Evolutionary conservation across 768 basidiomycete genomes (phyloP), one percentile per base, ranked within the genome.

Genomic region (Tephrocybe sp.): DNA sequence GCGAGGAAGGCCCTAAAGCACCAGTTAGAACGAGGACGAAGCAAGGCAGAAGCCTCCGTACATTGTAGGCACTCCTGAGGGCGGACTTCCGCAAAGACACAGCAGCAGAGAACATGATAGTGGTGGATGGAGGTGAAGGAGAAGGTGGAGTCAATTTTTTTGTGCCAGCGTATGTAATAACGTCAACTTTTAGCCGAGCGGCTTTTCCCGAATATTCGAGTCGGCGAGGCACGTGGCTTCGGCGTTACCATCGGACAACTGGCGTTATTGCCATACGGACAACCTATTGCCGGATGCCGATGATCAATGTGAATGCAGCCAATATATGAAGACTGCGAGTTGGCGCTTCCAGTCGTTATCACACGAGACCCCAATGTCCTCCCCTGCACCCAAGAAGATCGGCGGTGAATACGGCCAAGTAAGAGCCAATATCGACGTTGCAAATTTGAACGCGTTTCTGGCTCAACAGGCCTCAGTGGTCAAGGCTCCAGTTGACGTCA

Each of bases 401-500:
- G 90, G 90, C 14, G 88, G 87, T 14, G 88, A 88, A 62, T 84
- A 85, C 59, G 90, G 90, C 23, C 74, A 83, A 45, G 68, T 93
- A 10, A 80, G 90, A 40, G 85, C 90, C 9, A 74, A 65, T 43
- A 85, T 94, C 58, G 80, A 92, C 60, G 62, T 85, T 25, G 72
- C 69, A 30, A 79, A 71, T 48, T 76, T 94, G 48, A 86, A 87
- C 57, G 62, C 63, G 20, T 93, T 90, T 66, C 79, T 98, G 56
- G 62, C 70, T 46, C 64, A 71, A 47, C 69, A 80, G 60, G 81
- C 88, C 7, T 68, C 76, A 12, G 71, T 66, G 0, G 77, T 94
- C 46, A 70, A 70, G 42, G 68, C 80, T 1, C 90, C 92, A 0
- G 80, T 96, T 15, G 70, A 74, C 17, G 83, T 97, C 26, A 90